These are phyloP conservation scores for Pholiota microspora DNA, from an alignment of 768 basidiomycete genomes.

Conservation along the genomic window DNA sequence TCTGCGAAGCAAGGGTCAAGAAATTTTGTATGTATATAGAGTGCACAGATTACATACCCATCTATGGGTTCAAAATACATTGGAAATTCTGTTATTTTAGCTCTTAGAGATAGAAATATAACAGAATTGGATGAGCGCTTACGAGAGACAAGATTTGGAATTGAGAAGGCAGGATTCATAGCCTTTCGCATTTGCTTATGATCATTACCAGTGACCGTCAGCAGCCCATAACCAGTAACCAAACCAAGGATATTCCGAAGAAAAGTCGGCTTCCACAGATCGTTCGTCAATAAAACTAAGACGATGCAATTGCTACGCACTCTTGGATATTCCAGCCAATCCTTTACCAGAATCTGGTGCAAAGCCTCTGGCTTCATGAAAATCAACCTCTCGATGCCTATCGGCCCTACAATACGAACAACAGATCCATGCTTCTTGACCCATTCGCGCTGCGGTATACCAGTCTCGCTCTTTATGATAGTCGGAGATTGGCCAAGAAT, in stretches of 20 bases:
- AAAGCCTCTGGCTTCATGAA: slow-evolving; percentile 43
- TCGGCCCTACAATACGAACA: slow-evolving; percentile 41
- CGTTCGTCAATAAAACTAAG: too few relatives aligned
- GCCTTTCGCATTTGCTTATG: slow-evolving; percentile 49
- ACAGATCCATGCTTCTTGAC: slow-evolving; percentile 42
- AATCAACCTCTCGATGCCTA: slow-evolving; percentile 45
- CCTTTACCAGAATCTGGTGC: slow-evolving; percentile 40
- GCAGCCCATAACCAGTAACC: slow-evolving; percentile 42
- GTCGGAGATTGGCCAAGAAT: slow-evolving; percentile 36
- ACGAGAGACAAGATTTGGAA: slow-evolving; percentile 40
- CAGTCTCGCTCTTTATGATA: slow-evolving; percentile 38
- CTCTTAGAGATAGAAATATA: slow-evolving; percentile 34
- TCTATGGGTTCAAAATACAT: slow-evolving; percentile 48
- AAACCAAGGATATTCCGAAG: slow-evolving; percentile 39
- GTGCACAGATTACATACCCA: slow-evolving; percentile 25
- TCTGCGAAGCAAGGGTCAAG: not conserved
- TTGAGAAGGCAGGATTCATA: slow-evolving; percentile 53
- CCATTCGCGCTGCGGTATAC: slow-evolving; percentile 45
- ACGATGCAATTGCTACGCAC: slow-evolving; percentile 33
- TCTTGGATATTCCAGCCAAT: slow-evolving; percentile 45
- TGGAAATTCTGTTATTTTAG: slow-evolving; percentile 42
- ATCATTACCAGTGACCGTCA: slow-evolving; percentile 47
- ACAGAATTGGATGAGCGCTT: slow-evolving; percentile 12
- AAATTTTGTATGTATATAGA: not conserved
- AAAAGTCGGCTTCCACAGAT: slow-evolving; percentile 36